Evolutionary conservation across 495 filamentous ascomycete genomes (phyloP).

Genomic region (Aspergillus kassunensis): DNA sequence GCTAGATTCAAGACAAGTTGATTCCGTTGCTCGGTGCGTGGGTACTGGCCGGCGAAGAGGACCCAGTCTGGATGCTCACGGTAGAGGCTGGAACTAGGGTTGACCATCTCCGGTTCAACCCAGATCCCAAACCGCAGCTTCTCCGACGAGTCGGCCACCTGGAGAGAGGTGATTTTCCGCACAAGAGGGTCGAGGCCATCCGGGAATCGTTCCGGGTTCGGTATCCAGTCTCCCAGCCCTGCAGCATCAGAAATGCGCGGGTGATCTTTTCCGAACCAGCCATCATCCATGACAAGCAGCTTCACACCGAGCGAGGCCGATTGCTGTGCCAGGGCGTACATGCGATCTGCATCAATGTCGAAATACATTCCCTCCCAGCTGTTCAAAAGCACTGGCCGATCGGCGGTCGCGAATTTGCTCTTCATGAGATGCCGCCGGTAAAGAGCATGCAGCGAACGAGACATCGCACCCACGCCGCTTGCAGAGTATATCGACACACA

Average conservation of each 20-base stretch:
- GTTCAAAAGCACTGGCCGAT: slow-evolving; percentile 50
- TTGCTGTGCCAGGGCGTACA: slow-evolving; percentile 44
- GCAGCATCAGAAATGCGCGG: slow-evolving; percentile 44
- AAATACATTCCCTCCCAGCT: slow-evolving; percentile 50
- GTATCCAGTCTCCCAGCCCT: slow-evolving; percentile 53
- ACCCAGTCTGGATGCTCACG: slow-evolving; percentile 52
- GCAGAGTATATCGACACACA: slow-evolving; percentile 50
- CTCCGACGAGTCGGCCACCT: slow-evolving; percentile 33
- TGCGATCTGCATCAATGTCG: slow-evolving; percentile 42
- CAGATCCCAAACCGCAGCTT: slow-evolving; percentile 52
- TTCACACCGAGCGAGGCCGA: slow-evolving; percentile 47
- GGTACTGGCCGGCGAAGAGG: slow-evolving; percentile 47
- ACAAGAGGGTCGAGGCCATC: slow-evolving; percentile 46
- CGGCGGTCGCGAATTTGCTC: slow-evolving; percentile 44
- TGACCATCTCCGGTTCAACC: slow-evolving; percentile 59
- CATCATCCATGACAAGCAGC: slow-evolving; percentile 55
- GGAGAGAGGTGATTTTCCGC: slow-evolving; percentile 39
- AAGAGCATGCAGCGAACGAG: slow-evolving; percentile 47
- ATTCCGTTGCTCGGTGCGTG: slow-evolving; percentile 45
- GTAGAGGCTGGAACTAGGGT: slow-evolving; percentile 50
- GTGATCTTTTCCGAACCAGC: slow-evolving; percentile 56
- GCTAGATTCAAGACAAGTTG: slow-evolving; percentile 53
- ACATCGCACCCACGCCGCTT: slow-evolving; percentile 52
- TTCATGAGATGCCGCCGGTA: slow-evolving; percentile 54
- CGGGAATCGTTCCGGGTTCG: slow-evolving; percentile 49